Conservation (phyloP, 768 basidiomycete species). For the Mycena epipterygia region DNA sequence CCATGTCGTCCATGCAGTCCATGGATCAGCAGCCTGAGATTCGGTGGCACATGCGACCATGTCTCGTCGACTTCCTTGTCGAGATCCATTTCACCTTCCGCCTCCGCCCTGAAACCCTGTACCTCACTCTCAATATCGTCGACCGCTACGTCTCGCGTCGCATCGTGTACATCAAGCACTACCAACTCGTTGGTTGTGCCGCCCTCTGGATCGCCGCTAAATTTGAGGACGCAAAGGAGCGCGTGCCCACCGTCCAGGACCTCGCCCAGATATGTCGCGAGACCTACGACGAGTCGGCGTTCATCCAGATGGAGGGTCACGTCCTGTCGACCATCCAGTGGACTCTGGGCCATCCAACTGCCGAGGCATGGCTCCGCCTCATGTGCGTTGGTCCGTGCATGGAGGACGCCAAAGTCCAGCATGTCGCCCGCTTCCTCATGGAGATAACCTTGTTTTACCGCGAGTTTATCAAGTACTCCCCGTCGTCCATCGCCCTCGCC, state of each 20-base stretch:
- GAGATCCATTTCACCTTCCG: slow-evolving; percentile 99
- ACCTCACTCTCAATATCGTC: slow-evolving; percentile 98
- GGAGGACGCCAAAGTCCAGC: slow-evolving; percentile 93
- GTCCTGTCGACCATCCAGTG: slow-evolving; percentile 97
- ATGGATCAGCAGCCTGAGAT: slow-evolving; percentile 99
- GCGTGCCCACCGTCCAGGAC: slow-evolving; percentile 95
- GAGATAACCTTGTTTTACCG: slow-evolving; percentile 98
- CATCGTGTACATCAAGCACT: slow-evolving; percentile 98
- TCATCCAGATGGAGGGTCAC: slow-evolving; percentile 99
- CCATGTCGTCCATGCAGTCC: slow-evolving; percentile 92
- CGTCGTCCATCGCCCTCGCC: slow-evolving; percentile 92
- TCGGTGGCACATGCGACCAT: slow-evolving; percentile 99
- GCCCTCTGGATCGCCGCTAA: slow-evolving; percentile 99
- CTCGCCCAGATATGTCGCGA: slow-evolving; percentile 96
- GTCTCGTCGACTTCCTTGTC: slow-evolving; percentile 98
- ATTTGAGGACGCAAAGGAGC: slow-evolving; percentile 99
- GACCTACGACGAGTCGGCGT: slow-evolving; percentile 97
- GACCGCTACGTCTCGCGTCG: slow-evolving; percentile 99
- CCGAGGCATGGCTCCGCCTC: slow-evolving; percentile 95
- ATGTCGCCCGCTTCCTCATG: slow-evolving; percentile 98
- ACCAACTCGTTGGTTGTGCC: slow-evolving; percentile 98
- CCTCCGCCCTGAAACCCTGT: slow-evolving; percentile 97
- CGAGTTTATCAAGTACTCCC: slow-evolving; percentile 89
- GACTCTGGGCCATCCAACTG: slow-evolving; percentile 96
- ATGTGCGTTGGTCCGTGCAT: slow-evolving; percentile 80